Percentiles rank a stretch among this genome's conserved stretches.
Conservation (phyloP, 139 green algal species). For the Nannochloris sp. region DNA sequence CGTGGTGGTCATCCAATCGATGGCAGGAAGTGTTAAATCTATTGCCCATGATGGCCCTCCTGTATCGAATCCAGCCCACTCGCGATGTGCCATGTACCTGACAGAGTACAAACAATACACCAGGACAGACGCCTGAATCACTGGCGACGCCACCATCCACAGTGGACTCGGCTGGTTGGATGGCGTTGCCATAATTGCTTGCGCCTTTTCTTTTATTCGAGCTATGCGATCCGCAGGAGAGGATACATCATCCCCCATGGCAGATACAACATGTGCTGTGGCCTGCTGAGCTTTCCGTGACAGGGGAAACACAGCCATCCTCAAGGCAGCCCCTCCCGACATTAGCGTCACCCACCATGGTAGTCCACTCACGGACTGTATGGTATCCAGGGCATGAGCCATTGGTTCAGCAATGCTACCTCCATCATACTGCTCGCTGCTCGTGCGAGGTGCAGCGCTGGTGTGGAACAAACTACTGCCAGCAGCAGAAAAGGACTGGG, state of each 20-base stretch:
- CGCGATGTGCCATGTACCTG: conserved; percentile 41
- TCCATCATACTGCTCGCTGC: too few species aligned
- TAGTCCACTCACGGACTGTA: conserved; percentile 28
- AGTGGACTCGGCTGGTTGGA: conserved; percentile 34
- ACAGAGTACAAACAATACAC: conserved; percentile 42
- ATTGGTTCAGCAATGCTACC: too few species aligned
- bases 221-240: too few species aligned
- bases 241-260: not conserved
- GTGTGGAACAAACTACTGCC: too few species aligned
- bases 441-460: too few species aligned
- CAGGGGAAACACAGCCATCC: conserved; percentile 33
- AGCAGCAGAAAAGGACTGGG: too few species aligned
- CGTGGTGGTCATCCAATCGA: conserved; percentile 23
- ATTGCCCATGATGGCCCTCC: conserved; percentile 66
- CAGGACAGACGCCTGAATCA: conserved; percentile 58
- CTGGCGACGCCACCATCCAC: conserved; percentile 60
- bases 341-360: conserved; percentile 55
- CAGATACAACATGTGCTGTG: conserved; percentile 17
- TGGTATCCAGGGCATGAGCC: too few species aligned
- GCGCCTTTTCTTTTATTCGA: too few species aligned
- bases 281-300: conserved; percentile 23
- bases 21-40: conserved; percentile 55
- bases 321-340: conserved; percentile 16
- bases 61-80: conserved; percentile 49
- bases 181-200: too few species aligned